A percentile compares a stretch with the other conserved stretches of the same genome.
Conservation (phyloP, 129 eudicot species). For the Flaveria robusta region DNA sequence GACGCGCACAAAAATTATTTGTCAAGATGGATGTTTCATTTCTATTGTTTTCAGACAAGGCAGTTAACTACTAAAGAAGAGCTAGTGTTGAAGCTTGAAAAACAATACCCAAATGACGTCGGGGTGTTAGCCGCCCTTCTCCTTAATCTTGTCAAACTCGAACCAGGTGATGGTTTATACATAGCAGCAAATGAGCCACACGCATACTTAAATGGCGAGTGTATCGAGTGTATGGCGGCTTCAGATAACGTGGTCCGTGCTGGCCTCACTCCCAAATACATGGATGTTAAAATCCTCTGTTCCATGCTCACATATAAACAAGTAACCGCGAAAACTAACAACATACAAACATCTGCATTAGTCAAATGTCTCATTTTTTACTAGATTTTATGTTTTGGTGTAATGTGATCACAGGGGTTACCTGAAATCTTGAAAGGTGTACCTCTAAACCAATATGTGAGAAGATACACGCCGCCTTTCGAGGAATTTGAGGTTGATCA, state of each 20-base stretch:
- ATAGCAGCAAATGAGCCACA: conserved; percentile 92
- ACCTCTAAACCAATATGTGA: conserved; percentile 42
- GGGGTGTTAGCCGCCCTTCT: conserved; percentile 83
- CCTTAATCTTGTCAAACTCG: conserved; percentile 68
- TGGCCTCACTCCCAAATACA: conserved; percentile 85
- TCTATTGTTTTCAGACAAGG: conserved; percentile 40
- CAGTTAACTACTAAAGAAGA: conserved; percentile 68
- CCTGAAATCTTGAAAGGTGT: conserved; percentile 71
- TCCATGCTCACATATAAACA: conserved; percentile 95
- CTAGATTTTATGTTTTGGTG: background rate
- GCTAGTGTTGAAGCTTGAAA: conserved; percentile 61
- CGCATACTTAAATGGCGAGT: conserved; percentile 82
- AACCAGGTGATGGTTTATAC: conserved; percentile 81
- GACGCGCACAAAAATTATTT: background rate
- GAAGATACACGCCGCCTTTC: conserved; percentile 75
- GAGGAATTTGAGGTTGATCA: conserved; percentile 92
- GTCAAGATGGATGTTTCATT: background rate
- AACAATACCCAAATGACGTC: conserved; percentile 78
- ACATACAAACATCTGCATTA: background rate
- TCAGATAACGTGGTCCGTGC: conserved; percentile 98
- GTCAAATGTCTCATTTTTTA: background rate
- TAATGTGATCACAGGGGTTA: conserved; percentile 46
- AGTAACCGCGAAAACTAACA: conserved; percentile 34
- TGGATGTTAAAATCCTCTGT: conserved; percentile 77
- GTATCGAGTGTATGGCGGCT: conserved; percentile 95